Conservation (phyloP, 495 filamentous ascomycete genomes). For the Podospora sp. region DNA sequence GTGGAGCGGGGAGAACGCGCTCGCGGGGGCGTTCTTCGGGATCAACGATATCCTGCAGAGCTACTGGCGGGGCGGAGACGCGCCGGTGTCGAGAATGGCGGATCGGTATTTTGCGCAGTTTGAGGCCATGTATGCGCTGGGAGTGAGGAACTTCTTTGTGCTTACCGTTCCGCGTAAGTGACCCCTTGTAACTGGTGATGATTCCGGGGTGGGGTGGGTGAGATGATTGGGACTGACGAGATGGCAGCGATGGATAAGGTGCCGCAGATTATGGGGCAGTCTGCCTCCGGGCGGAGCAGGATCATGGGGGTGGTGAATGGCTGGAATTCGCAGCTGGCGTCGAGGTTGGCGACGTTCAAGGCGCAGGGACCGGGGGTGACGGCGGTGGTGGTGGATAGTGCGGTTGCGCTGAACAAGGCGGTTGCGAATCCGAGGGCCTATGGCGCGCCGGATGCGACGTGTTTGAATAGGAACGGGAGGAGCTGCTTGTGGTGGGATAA, state of each 20-base stretch:
- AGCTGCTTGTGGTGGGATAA: constrained; percentile 14
- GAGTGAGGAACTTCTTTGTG: constrained; percentile 20
- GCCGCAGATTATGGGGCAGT: constrained; percentile 16
- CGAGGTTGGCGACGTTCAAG: constrained; percentile 13
- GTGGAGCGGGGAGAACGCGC: constrained; percentile 18
- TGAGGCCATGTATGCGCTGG: constrained; percentile 11
- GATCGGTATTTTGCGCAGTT: constrained; percentile 20
- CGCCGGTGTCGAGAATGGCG: constrained; percentile 9
- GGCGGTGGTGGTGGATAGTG: neutral
- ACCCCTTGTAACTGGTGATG: neutral
- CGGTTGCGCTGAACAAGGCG: constrained; percentile 2
- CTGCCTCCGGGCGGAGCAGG: neutral
- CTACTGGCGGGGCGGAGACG: constrained; percentile 5
- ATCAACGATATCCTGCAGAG: constrained; percentile 19
- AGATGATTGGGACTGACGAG: neutral
- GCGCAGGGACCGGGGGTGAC: neutral
- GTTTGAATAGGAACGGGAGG: constrained; percentile 16
- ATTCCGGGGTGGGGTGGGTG: neutral
- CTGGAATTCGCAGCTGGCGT: constrained; percentile 12
- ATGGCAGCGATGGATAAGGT: constrained; percentile 6
- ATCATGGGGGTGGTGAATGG: constrained; percentile 2
- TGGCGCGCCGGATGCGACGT: constrained; percentile 15
- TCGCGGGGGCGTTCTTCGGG: constrained; percentile 19
- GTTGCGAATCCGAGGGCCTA: constrained; percentile 12
- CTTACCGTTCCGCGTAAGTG: constrained; percentile 11